Percentiles rank a stretch among this genome's conserved stretches.
Evolutionary conservation across 768 basidiomycete genomes (phyloP).

Genomic region (Coprinopsis sp.): DNA sequence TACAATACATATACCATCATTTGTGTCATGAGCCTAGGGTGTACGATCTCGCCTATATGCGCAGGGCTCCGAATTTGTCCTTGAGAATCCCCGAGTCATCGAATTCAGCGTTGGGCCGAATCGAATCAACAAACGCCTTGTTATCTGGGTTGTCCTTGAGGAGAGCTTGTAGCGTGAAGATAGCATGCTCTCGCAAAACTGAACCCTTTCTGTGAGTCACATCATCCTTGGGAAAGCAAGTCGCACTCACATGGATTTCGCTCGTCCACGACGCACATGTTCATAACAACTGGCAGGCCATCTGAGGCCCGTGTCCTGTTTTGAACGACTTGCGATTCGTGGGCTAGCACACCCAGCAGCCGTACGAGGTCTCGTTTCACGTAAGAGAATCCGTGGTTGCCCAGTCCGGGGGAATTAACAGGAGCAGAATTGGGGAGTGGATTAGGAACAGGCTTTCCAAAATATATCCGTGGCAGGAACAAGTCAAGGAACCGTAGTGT

Average conservation of each 20-base stretch:
- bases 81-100: constrained; percentile 51
- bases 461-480: constrained; percentile 84
- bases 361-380: constrained; percentile 90
- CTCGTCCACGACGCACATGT: constrained; percentile 86
- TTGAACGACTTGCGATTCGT: constrained; percentile 61
- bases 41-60: constrained; percentile 17
- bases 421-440: constrained; percentile 21
- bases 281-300: constrained; percentile 80
- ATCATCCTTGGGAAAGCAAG: constrained; percentile 10
- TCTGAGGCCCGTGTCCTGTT: constrained; percentile 66
- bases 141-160: constrained; percentile 74
- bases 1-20: no score
- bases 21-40: no score
- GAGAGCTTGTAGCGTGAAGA: constrained; percentile 78
- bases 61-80: constrained; percentile 30
- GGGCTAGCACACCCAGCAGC: constrained; percentile 72
- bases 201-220: constrained; percentile 9
- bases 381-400: constrained; percentile 66
- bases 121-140: constrained; percentile 70
- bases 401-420: constrained; percentile 24
- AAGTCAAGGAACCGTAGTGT: constrained; percentile 67
- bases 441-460: constrained; percentile 54
- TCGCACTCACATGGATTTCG: constrained; percentile 80
- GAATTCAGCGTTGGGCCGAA: constrained; percentile 60
- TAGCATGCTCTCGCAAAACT: constrained; percentile 92